Base-by-base conservation (phyloP, 768 basidiomycete species). In the Lactarius sanguifluus region DNA sequence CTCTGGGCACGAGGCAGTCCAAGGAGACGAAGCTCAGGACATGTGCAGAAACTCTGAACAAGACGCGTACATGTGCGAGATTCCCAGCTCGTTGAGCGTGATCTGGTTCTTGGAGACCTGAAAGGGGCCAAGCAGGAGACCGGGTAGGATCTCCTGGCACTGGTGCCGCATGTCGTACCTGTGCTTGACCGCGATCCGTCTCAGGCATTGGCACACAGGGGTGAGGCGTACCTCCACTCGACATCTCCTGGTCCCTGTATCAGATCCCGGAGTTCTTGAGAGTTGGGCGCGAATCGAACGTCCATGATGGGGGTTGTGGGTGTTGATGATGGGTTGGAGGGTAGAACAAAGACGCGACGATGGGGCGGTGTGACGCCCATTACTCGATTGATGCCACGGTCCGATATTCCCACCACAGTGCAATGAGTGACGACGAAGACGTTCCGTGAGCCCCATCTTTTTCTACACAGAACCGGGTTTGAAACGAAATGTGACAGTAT, bases 131-230 rank as follows among this genome's bases (percentile, higher is more conserved):
- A 97, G 85, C 32, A 86, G 80, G 43, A 97, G 85, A 20, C 86
- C 86, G 30, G 92, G 89, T 0, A 92, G 80, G 69, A 96, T 96
- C 76, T 95, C 91, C 78, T 97, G 94, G 71, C 92, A 94, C 72
- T 96, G 90, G n/a, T 94, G 81, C 36, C 94, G 83, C 95, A 97
- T 96, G 77, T 96, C 94, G 73, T 97, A 97, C 72, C 91, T 93
- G 62, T 32, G 54, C 56, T 52, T 41, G 43, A 56, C 59, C 38
- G 28, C 62, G 30, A 32, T 67, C 62, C 41, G 59, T 20, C 59
- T 38, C 55, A 28, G 52, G 28, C 9, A 54, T 59, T 38, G 56
- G 56, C 28, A 45, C 30, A 36, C 38, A 20, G 65, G 38, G 58
- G 61, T n/a, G 28, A 40, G 54, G 78, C 83, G 69, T 68, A 87